Conservation (phyloP, 192 early-diverging fungal genomes). For the Dimargaris xerosporica region DNA sequence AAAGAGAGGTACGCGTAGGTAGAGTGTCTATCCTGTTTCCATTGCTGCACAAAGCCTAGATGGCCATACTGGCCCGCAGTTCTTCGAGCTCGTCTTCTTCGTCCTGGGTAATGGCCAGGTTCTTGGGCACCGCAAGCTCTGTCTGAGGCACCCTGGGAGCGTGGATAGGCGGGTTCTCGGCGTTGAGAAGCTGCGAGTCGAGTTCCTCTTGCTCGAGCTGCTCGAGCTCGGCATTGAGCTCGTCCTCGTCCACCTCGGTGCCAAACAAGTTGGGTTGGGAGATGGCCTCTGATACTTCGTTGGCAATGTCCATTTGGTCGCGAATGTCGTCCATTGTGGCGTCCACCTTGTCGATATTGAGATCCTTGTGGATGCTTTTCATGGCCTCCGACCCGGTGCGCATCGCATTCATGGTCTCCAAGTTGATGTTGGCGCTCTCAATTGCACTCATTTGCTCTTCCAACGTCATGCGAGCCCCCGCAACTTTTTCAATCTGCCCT, state of each 20-base stretch:
- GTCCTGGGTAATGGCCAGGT: conserved; percentile 28
- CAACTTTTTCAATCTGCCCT: conserved; percentile 72
- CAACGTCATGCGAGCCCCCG: conserved; percentile 74
- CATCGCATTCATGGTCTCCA: conserved; percentile 94
- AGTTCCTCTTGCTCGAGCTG: conserved; percentile 86
- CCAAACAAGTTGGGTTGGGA: conserved; percentile 77
- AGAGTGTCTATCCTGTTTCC: too few relatives aligned
- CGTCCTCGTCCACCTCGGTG: conserved; percentile 86
- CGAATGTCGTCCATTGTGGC: conserved; percentile 91
- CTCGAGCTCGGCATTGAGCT: conserved; percentile 78
- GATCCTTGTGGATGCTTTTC: conserved; percentile 76
- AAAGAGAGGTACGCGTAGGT: too few relatives aligned
- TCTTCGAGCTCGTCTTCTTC: conserved; percentile 72
- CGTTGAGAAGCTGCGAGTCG: conserved; percentile 66
- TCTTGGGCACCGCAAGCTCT: neutral
- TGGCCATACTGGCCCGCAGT: conserved; percentile 61
- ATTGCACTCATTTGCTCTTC: conserved; percentile 92
- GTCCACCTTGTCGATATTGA: conserved; percentile 88
- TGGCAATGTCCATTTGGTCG: conserved; percentile 93
- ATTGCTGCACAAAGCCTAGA: conserved; percentile 20
- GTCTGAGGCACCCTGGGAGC: conserved; percentile 31
- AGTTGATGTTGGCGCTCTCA: conserved; percentile 89
- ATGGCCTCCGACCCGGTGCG: conserved; percentile 79
- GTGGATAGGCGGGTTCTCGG: conserved; percentile 42
- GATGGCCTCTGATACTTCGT: conserved; percentile 88